Evolutionary conservation across 1,284 basidiomycete species (phyloP), one percentile per base, ranked within the genome.

Genomic region (Psilocybe mexicana): DNA sequence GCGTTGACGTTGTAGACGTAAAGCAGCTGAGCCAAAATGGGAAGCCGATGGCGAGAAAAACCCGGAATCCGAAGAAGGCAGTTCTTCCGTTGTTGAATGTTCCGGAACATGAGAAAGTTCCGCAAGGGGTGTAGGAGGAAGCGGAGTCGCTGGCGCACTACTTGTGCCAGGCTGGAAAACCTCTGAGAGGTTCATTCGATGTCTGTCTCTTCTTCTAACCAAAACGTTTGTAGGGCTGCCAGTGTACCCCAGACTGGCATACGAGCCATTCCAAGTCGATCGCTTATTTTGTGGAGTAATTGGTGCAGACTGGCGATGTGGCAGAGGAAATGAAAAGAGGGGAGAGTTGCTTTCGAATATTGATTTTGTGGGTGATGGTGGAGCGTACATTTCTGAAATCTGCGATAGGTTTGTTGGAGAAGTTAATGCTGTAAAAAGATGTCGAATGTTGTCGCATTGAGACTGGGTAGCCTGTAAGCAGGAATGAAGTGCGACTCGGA

Each of bases 381-480:
- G 91, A 0, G 88, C 88, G 69, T 93, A 93, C 90, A 93, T 93
- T 71, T 91, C 89, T 2, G 87, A 78, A 7, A 93, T 76, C 65
- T 90, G 90, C 7, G 85, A 78, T 12, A 92, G 74, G 62, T 89
- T 86, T 12, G 79, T 69, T 0, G 87, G 86, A 2, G 82, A 83
- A 0, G 90, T 86, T 51, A 93, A 80, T 6, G 90, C 90, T 2
- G 86, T 80, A 46, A 93, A 79, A 1, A 92, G 79, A 54, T 87
- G 86, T 26, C 90, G 87, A 58, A 93, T 83, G 61, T 88, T 88
- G 67, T 92, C 90, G 64, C 86, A 89, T 70, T 92, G 90, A 0
- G 79, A 84, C 66, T 90, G 86, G 0, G 88, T 90, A 8, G 84
- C 87, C 66, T 87, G 78, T 12, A 92, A 76, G 7, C 88, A 84